phyloP scores from a whole-genome alignment of 768 basidiomycete genomes.

The Postia placenta region DNA sequence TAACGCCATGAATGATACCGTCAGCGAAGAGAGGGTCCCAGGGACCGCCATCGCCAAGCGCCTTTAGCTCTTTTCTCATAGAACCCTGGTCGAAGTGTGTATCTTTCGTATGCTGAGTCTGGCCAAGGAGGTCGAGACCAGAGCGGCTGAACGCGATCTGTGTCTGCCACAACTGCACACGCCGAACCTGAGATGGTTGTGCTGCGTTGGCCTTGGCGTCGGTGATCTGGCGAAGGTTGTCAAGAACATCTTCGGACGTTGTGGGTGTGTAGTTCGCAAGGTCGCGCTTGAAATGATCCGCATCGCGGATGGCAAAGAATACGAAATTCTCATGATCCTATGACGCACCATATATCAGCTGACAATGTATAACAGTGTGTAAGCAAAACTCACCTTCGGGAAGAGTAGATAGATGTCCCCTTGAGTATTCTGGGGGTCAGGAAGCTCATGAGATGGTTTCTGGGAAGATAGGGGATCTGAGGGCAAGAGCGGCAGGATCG shows the following conservation, averaged over 20 bases:
- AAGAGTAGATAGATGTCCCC: slow-evolving; percentile 7
- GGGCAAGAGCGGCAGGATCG: not conserved
- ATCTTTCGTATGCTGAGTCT: not conserved
- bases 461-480: not conserved
- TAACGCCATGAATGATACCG: slow-evolving; percentile 2
- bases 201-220: not conserved
- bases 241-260: not conserved
- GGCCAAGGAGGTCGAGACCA: slow-evolving; percentile 6
- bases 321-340: slow-evolving; percentile 5
- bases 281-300: slow-evolving; percentile 2
- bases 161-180: not conserved
- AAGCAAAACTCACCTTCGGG: slow-evolving; percentile 4
- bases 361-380: not conserved
- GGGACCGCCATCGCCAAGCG: not conserved
- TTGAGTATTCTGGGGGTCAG: slow-evolving; percentile 4
- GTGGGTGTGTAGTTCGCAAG: slow-evolving; percentile 4
- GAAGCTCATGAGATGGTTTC: not conserved
- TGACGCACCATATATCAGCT: not conserved
- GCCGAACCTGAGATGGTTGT: not conserved
- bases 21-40: slow-evolving; percentile 1
- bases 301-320: slow-evolving; percentile 8
- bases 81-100: slow-evolving; percentile 5
- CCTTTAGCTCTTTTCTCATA: not conserved
- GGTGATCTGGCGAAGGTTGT: not conserved
- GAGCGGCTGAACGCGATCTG: slow-evolving; percentile 7